Conservation (phyloP, 108 stramenopile species). For the Cyclotella baltica region DNA sequence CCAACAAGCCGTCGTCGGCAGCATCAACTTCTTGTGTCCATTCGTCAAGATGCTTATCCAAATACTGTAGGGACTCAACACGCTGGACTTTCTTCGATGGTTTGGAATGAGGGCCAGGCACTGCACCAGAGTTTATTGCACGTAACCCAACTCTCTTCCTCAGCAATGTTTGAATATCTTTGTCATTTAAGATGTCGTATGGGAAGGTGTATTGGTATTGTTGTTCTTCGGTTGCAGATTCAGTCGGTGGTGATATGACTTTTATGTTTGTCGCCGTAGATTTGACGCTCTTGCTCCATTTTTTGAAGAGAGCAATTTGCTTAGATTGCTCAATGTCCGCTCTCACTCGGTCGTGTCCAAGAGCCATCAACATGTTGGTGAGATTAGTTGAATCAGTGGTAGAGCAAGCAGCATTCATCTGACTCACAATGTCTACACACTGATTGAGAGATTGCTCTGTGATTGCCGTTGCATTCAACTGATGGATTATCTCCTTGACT, state of each 20-base stretch:
- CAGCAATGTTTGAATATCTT: neutral
- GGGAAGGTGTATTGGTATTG: constrained; percentile 11
- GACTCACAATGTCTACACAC: neutral
- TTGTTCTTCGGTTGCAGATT: too few species aligned
- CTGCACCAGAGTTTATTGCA: neutral
- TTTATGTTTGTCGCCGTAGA: neutral
- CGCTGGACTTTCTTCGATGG: constrained; percentile 9
- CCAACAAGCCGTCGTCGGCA: neutral
- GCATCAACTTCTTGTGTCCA: neutral
- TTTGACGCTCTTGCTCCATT: constrained; percentile 24
- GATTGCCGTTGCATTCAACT: too few species aligned
- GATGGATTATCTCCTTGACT: neutral
- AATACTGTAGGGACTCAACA: neutral
- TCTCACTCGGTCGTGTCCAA: constrained; percentile 9
- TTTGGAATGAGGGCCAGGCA: constrained; percentile 12
- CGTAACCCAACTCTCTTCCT: constrained; percentile 6
- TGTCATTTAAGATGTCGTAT: constrained; percentile 23
- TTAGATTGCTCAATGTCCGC: neutral
- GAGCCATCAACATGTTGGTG: neutral
- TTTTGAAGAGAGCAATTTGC: neutral
- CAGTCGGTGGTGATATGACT: neutral
- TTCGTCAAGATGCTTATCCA: neutral
- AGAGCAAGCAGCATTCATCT: neutral
- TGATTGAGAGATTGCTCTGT: neutral
- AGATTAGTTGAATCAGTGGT: neutral